Percentiles rank a stretch among this genome's conserved stretches.
Evolutionary conservation across 2,329 filamentous ascomycete species (phyloP).

Genomic region (Didymella pomorum): DNA sequence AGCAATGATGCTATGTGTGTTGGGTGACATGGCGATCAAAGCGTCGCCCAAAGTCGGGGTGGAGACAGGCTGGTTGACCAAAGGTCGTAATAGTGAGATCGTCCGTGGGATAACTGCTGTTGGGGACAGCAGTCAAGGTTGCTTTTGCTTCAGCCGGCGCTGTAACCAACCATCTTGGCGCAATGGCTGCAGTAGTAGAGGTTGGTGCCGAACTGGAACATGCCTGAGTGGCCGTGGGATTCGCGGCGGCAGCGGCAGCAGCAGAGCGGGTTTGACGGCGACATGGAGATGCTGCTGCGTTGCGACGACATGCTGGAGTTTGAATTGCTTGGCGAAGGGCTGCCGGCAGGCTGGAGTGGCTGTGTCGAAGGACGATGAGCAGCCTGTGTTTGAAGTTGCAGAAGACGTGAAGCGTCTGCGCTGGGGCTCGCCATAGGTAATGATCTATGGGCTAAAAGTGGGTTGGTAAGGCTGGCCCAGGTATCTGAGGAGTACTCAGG

Average conservation of each 20-base stretch:
- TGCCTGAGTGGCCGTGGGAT: conserved; percentile 33
- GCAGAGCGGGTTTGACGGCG: conserved; percentile 29
- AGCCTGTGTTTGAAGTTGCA: conserved; percentile 51
- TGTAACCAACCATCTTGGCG: conserved; percentile 51
- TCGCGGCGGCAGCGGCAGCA: conserved; percentile 50
- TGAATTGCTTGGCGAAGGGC: conserved; percentile 24
- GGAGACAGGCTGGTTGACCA: conserved; percentile 1
- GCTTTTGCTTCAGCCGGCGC: conserved; percentile 37
- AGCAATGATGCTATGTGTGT: conserved; percentile 17
- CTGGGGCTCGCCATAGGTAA: conserved; percentile 33
- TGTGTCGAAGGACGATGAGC: conserved; percentile 45
- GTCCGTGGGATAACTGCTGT: not conserved
- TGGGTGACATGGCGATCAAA: not conserved
- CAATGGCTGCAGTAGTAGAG: conserved; percentile 54
- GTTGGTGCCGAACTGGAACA: conserved; percentile 51
- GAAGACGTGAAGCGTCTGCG: conserved; percentile 45
- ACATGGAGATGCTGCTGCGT: conserved; percentile 22
- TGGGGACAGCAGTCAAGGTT: not conserved
- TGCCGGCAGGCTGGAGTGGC: conserved; percentile 34
- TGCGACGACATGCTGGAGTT: conserved; percentile 22
- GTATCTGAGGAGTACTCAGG: conserved; percentile 36
- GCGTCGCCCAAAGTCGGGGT: conserved; percentile 1
- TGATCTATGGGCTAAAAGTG: conserved; percentile 46
- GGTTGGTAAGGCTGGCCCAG: conserved; percentile 44
- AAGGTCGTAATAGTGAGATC: not conserved